Evolutionary conservation across 805 yeast species (phyloP).

Genomic region (Candida oleophila): DNA sequence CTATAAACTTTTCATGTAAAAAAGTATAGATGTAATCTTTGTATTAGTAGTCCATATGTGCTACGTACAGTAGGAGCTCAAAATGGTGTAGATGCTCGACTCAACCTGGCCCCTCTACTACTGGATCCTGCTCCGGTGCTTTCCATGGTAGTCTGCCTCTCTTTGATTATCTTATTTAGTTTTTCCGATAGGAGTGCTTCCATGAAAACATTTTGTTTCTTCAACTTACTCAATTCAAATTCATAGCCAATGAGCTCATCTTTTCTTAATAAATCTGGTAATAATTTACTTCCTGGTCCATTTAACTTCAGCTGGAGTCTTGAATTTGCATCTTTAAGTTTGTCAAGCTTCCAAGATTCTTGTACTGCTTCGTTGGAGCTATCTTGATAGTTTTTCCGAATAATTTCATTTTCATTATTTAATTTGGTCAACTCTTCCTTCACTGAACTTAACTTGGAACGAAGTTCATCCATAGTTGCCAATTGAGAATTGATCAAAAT

Average conservation of each 20-base stretch:
- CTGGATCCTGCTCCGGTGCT: slow-evolving; percentile 24
- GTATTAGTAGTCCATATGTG: too few relatives aligned
- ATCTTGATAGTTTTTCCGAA: slow-evolving; percentile 32
- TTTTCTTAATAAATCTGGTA: slow-evolving; percentile 33
- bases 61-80: too few relatives aligned
- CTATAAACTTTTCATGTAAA: too few relatives aligned
- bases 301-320: slow-evolving; percentile 20
- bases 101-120: slow-evolving; percentile 33
- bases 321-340: slow-evolving; percentile 17
- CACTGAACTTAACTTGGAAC: slow-evolving; percentile 25
- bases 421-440: slow-evolving; percentile 23
- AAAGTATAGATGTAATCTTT: too few relatives aligned
- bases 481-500: slow-evolving; percentile 18
- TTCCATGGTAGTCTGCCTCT: slow-evolving; percentile 31
- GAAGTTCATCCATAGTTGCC: slow-evolving; percentile 18
- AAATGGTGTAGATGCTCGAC: slow-evolving; percentile 41
- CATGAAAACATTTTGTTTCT: slow-evolving; percentile 29
- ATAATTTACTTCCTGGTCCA: slow-evolving; percentile 34
- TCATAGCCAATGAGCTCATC: slow-evolving; percentile 33
- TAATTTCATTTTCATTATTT: slow-evolving; percentile 26
- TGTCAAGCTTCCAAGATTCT: slow-evolving; percentile 19
- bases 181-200: slow-evolving; percentile 26
- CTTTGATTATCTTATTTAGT: slow-evolving; percentile 33
- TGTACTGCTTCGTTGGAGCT: slow-evolving; percentile 34
- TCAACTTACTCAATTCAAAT: slow-evolving; percentile 21